phyloP scores from a whole-genome alignment of 108 stramenopile genomes.

The Nannochloropsis oceanica region DNA sequence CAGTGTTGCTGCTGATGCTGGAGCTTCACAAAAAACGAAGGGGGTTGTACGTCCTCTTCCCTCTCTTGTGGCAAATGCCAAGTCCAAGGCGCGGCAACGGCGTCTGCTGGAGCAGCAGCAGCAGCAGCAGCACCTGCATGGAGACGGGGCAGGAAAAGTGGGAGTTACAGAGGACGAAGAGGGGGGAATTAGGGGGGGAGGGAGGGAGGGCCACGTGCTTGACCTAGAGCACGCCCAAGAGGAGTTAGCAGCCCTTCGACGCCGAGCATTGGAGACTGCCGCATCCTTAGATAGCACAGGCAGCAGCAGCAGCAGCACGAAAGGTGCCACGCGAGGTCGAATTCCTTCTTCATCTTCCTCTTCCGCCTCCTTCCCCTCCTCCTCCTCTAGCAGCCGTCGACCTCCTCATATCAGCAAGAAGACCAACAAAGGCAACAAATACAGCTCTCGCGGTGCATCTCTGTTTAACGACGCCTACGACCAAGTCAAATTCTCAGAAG shows the following conservation, averaged over 20 bases:
- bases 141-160: background rate
- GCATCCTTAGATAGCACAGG: background rate
- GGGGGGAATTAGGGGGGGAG: background rate
- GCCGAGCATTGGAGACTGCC: background rate
- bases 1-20: background rate
- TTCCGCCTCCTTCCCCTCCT: background rate
- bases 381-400: background rate
- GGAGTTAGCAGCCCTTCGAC: background rate
- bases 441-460: too few relatives aligned
- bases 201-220: background rate
- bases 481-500: background rate
- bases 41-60: background rate
- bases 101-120: too few relatives aligned
- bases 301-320: too few relatives aligned
- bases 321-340: too few relatives aligned
- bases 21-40: background rate
- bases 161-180: background rate
- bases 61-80: too few relatives aligned
- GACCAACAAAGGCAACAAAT: too few relatives aligned
- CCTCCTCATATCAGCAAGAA: too few relatives aligned
- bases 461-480: too few relatives aligned
- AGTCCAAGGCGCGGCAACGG: too few relatives aligned
- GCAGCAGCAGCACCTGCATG: background rate
- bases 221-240: background rate
- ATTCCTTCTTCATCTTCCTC: background rate